These are phyloP conservation scores for Scedosporium aurantiacum DNA, from an alignment of 2,329 filamentous ascomycete genomes.

Conservation along the genomic window DNA sequence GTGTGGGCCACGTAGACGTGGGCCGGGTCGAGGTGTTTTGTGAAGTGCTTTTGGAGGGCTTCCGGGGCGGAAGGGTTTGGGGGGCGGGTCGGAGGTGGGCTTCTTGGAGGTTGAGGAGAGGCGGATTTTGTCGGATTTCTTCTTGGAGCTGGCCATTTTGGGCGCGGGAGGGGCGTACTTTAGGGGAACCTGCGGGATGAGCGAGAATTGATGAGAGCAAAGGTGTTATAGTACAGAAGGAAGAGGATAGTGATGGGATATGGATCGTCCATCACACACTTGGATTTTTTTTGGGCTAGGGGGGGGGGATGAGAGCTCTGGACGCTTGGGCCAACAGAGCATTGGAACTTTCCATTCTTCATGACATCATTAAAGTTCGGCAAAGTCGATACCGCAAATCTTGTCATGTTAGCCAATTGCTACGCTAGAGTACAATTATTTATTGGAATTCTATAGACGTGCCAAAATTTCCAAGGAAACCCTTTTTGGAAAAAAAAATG, in stretches of 20 bases:
- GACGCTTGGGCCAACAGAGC: constrained; percentile 3
- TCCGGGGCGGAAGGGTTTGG: constrained; percentile 57
- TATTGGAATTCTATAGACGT: background rate
- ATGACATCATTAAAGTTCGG: background rate
- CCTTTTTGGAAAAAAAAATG: too few species aligned
- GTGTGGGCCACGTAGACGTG: constrained; percentile 80
- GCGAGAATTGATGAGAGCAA: background rate
- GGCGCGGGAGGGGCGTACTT: background rate
- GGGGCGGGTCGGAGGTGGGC: constrained; percentile 12
- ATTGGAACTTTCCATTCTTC: background rate
- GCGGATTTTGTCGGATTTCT: constrained; percentile 20
- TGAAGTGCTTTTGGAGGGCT: constrained; percentile 49
- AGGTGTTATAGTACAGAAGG: background rate
- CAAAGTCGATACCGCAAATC: too few species aligned
- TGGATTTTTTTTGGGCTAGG: background rate
- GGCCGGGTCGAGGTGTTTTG: constrained; percentile 51
- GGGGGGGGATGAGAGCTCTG: background rate
- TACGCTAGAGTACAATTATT: background rate
- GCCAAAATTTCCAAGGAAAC: too few species aligned
- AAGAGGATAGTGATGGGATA: background rate
- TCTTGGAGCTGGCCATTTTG: constrained; percentile 20
- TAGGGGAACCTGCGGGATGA: background rate
- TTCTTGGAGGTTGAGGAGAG: constrained; percentile 11
- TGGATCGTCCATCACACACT: background rate
- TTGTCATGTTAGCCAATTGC: background rate